Evolutionary conservation across 257 asterid genomes (phyloP).

Genomic region (Echium plantagineum): DNA sequence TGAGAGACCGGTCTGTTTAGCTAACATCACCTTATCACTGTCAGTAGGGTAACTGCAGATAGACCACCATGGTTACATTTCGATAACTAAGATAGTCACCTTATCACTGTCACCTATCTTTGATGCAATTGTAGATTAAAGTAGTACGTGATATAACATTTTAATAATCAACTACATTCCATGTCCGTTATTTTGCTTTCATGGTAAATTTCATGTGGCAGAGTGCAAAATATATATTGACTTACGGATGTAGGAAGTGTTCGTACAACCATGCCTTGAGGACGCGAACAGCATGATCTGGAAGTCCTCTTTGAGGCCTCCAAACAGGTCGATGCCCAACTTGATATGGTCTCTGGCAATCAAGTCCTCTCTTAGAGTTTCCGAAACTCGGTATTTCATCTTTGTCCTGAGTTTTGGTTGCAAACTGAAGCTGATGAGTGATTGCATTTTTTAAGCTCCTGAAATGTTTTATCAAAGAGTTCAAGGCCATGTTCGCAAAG

Average conservation of each 20-base stretch:
- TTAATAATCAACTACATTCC: too few species aligned
- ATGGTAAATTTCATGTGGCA: not conserved
- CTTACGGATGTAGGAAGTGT: constrained; percentile 97
- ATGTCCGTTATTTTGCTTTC: too few species aligned
- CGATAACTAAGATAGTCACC: too few species aligned
- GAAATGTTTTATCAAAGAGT: constrained; percentile 71
- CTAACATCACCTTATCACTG: constrained; percentile 77
- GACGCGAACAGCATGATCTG: constrained; percentile 89
- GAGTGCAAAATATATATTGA: not conserved
- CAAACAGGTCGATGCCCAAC: constrained; percentile 64
- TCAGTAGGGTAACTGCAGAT: constrained; percentile 80
- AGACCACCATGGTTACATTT: not conserved
- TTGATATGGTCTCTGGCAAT: constrained; percentile 33
- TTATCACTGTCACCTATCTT: too few species aligned
- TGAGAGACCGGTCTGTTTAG: constrained; percentile 85
- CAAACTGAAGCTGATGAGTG: constrained; percentile 60
- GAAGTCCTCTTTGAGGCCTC: constrained; percentile 97
- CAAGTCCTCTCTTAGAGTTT: constrained; percentile 25
- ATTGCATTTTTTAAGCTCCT: constrained; percentile 55
- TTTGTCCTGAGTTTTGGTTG: constrained; percentile 48
- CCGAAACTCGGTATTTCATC: constrained; percentile 26
- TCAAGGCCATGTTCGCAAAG: constrained; percentile 64
- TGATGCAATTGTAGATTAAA: too few species aligned
- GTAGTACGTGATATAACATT: too few species aligned
- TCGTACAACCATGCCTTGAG: constrained; percentile 92